Percentiles rank a stretch among this genome's conserved stretches.
These are phyloP conservation scores for Zizania palustris DNA, from an alignment of 202 grass and related monocot genomes.

Conservation along the genomic window DNA sequence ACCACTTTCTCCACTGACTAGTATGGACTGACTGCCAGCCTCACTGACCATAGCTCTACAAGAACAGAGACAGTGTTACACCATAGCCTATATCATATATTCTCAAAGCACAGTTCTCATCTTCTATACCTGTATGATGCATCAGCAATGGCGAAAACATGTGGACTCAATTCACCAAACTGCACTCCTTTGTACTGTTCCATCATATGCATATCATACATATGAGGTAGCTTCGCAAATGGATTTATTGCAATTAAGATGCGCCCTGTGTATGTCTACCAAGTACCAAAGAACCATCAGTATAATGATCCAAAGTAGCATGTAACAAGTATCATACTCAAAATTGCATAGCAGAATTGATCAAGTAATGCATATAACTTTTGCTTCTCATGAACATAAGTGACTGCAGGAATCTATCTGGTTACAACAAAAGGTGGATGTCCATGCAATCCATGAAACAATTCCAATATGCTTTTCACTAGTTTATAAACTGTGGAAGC, in stretches of 20 bases:
- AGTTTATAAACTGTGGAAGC: background rate
- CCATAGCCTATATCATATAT: slow-evolving; percentile 10
- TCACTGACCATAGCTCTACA: slow-evolving; percentile 69
- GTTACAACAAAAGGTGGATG: background rate
- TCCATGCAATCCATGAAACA: background rate
- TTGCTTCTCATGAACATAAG: background rate
- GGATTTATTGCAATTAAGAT: slow-evolving; percentile 87
- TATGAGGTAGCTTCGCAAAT: slow-evolving; percentile 66
- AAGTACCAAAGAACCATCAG: background rate
- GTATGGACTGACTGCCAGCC: slow-evolving; percentile 62
- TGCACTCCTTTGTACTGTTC: slow-evolving; percentile 84
- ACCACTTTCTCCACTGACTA: slow-evolving; percentile 85
- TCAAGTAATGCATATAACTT: background rate
- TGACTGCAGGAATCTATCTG: background rate
- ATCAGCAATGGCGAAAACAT: slow-evolving; percentile 81
- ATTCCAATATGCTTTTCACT: background rate
- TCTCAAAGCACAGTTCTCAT: background rate
- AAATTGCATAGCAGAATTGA: background rate
- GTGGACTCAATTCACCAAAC: slow-evolving; percentile 77
- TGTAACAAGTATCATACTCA: background rate
- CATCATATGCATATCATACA: slow-evolving; percentile 85
- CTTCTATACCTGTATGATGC: slow-evolving; percentile 60
- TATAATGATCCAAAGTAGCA: background rate
- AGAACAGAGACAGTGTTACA: slow-evolving; percentile 25
- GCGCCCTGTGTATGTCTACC: slow-evolving; percentile 82